phyloP scores from a whole-genome alignment of 192 early-diverging fungal genomes.

The Backusella circina region DNA sequence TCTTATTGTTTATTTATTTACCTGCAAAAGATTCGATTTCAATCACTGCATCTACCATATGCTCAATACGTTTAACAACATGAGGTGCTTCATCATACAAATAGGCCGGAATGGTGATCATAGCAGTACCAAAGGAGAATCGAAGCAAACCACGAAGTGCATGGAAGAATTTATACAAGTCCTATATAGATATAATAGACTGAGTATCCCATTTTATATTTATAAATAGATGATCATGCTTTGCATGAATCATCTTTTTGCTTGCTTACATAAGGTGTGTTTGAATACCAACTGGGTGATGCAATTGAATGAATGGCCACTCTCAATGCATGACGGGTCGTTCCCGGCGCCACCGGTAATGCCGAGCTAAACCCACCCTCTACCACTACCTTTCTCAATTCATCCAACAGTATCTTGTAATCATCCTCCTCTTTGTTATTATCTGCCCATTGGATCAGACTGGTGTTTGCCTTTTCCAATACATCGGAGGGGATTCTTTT shows the following conservation, averaged over 20 bases:
- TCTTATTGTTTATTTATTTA: conserved; percentile 18
- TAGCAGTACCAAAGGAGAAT: conserved; percentile 67
- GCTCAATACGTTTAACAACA: conserved; percentile 68
- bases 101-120: conserved; percentile 81
- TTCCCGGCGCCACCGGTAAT: conserved; percentile 23
- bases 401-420: conserved; percentile 38
- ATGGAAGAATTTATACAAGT: conserved; percentile 67
- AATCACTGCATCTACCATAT: conserved; percentile 81
- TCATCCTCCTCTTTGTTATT: conserved; percentile 27
- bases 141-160: conserved; percentile 74
- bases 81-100: conserved; percentile 55
- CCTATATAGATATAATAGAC: conserved; percentile 23
- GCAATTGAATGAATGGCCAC: conserved; percentile 80
- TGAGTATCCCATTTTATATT: too few relatives aligned
- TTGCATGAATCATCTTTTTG: not conserved
- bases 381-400: conserved; percentile 56
- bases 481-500: conserved; percentile 60
- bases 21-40: conserved; percentile 94
- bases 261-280: conserved; percentile 45
- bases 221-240: not conserved
- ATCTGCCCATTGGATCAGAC: conserved; percentile 38
- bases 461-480: conserved; percentile 52
- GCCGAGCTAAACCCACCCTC: conserved; percentile 57
- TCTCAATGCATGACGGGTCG: conserved; percentile 65
- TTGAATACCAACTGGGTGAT: conserved; percentile 74